These are phyloP conservation scores for Mucor piriformis DNA, from an alignment of 371 early-diverging fungal species.

Conservation along the genomic window DNA sequence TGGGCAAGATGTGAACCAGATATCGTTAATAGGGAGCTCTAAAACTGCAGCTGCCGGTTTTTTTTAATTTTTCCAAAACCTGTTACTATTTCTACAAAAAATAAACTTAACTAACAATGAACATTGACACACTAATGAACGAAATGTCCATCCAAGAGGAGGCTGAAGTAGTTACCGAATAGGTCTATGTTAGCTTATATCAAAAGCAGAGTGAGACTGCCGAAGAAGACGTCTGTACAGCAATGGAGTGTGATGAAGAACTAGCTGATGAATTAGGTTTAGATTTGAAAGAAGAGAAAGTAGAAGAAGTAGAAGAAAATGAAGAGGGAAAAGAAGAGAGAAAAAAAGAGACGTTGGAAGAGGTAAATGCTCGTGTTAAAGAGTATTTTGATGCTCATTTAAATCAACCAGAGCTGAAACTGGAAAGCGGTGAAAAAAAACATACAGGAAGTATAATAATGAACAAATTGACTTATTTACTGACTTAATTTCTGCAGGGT, in stretches of 20 bases:
- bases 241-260: slow-evolving; percentile 1
- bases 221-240: background rate
- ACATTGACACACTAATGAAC: background rate
- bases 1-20: no score
- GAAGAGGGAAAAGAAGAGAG: background rate
- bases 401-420: background rate
- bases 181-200: background rate
- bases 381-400: background rate
- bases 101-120: background rate
- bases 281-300: background rate
- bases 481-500: background rate
- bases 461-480: background rate
- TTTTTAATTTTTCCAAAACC: background rate
- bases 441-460: background rate
- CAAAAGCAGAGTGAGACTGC: background rate
- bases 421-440: background rate
- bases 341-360: background rate
- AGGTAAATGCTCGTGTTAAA: background rate
- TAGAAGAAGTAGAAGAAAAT: background rate
- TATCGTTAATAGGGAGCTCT: no score
- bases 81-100: no score
- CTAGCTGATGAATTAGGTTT: background rate
- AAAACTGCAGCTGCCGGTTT: no score
- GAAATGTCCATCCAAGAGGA: background rate
- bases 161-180: background rate